phyloP scores from a whole-genome alignment of 805 yeast species.

The Komagataella pseudopastoris region DNA sequence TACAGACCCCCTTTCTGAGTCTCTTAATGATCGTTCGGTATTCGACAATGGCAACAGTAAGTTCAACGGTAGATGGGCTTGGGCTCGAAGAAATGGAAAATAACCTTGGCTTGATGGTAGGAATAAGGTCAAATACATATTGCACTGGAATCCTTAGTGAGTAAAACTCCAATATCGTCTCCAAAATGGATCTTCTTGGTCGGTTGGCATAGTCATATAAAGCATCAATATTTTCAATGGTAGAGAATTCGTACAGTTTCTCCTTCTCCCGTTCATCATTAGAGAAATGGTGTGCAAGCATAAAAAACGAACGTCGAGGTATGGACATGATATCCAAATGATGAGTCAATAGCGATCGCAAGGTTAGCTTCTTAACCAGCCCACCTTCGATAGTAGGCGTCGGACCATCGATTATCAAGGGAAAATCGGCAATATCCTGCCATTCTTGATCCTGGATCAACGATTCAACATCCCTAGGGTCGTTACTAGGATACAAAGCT shows the following conservation, averaged over 20 bases:
- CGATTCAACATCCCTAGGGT: conserved; percentile 43
- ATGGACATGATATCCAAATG: conserved; percentile 75
- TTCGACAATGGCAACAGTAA: conserved; percentile 76
- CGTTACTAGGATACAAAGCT: conserved; percentile 65
- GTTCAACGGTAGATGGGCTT: conserved; percentile 30
- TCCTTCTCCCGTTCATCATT: conserved; percentile 62
- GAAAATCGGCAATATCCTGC: conserved; percentile 56
- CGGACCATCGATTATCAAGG: conserved; percentile 24
- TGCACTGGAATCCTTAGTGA: conserved; percentile 64
- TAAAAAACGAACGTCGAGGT: conserved; percentile 77
- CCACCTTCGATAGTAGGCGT: conserved; percentile 42
- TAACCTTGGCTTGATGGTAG: conserved; percentile 64
- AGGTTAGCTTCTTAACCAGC: conserved; percentile 43
- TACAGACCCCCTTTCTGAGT: conserved; percentile 69
- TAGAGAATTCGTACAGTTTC: conserved; percentile 62
- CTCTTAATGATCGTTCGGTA: conserved; percentile 73
- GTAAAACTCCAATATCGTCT: conserved; percentile 71
- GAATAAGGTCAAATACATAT: conserved; percentile 66
- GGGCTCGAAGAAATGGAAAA: conserved; percentile 74
- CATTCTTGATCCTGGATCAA: conserved; percentile 63
- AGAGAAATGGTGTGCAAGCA: conserved; percentile 61
- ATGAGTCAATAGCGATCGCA: conserved; percentile 58
- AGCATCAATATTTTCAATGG: conserved; percentile 65
- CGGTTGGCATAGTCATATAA: conserved; percentile 85
- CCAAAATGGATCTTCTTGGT: conserved; percentile 80